Percentiles rank a stretch among this genome's conserved stretches.
Evolutionary conservation across 108 stramenopile genomes (phyloP).

Genomic region (Poteriospumella lacustris): DNA sequence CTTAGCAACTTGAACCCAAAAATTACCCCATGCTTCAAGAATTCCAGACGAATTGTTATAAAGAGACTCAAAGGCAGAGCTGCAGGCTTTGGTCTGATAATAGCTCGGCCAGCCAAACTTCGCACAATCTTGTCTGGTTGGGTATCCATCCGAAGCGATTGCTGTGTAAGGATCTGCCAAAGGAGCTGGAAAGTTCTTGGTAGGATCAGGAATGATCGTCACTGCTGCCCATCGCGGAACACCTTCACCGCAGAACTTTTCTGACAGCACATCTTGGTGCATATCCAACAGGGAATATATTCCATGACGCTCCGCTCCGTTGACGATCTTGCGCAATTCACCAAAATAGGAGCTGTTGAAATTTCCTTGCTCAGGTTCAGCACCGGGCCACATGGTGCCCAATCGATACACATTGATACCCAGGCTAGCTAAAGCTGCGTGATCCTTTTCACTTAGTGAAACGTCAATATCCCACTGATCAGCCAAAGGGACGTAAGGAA

Average conservation of each 20-base stretch:
- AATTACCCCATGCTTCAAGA: neutral
- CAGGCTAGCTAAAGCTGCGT: neutral
- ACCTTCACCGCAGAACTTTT: constrained; percentile 31
- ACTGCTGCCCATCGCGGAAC: neutral
- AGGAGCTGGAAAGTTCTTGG: neutral
- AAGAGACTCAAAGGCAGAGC: neutral
- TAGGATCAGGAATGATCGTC: neutral
- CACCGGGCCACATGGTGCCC: constrained; percentile 32
- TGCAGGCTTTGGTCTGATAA: neutral
- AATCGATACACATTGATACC: neutral
- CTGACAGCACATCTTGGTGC: constrained; percentile 13
- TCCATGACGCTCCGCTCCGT: neutral
- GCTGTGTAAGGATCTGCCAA: neutral
- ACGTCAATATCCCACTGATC: neutral
- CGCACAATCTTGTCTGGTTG: neutral
- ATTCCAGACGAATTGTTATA: neutral
- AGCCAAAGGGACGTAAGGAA: neutral
- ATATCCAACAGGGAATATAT: neutral
- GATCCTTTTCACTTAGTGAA: neutral
- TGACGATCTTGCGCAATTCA: neutral
- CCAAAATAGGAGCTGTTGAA: neutral
- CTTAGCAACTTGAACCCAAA: neutral
- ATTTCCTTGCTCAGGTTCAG: neutral
- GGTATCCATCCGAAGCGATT: neutral
- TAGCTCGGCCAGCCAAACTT: neutral